A percentile compares a stretch with the other conserved stretches of the same genome.
Evolutionary conservation across 23 red algal species (phyloP).

Genomic region (Chondrus crispus): DNA sequence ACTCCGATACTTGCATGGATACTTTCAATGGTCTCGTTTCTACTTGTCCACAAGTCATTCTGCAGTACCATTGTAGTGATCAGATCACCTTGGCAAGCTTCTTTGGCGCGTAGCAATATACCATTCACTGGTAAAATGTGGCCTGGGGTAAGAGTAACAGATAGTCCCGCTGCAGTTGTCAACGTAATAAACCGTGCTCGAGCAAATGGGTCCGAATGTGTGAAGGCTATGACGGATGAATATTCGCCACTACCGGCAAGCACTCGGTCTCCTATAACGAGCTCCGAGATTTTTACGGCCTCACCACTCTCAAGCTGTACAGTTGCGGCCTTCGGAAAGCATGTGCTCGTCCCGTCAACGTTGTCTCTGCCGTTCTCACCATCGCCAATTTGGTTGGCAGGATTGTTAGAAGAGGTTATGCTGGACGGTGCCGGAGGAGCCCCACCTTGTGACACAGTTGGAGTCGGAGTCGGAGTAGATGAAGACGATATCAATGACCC

Average conservation of each 20-base stretch:
- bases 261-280: constrained; percentile 15
- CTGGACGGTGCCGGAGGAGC: too few relatives aligned
- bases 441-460: too few relatives aligned
- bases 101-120: not conserved
- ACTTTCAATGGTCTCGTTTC: not conserved
- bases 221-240: not conserved
- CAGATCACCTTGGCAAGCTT: not conserved
- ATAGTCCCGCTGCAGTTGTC: not conserved
- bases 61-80: too few relatives aligned
- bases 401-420: too few relatives aligned
- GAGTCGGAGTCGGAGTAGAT: too few relatives aligned
- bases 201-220: not conserved
- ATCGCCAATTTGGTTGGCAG: not conserved
- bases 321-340: constrained; percentile 24
- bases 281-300: not conserved
- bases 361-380: not conserved
- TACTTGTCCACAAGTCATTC: too few relatives aligned
- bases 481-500: not conserved
- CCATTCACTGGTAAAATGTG: not conserved
- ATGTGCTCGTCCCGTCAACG: not conserved
- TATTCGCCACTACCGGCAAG: not conserved
- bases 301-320: not conserved
- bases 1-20: not conserved
- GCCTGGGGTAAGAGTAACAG: not conserved
- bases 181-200: not conserved